phyloP scores from a whole-genome alignment of 1,284 basidiomycete species.

The Trichosporon sp. region DNA sequence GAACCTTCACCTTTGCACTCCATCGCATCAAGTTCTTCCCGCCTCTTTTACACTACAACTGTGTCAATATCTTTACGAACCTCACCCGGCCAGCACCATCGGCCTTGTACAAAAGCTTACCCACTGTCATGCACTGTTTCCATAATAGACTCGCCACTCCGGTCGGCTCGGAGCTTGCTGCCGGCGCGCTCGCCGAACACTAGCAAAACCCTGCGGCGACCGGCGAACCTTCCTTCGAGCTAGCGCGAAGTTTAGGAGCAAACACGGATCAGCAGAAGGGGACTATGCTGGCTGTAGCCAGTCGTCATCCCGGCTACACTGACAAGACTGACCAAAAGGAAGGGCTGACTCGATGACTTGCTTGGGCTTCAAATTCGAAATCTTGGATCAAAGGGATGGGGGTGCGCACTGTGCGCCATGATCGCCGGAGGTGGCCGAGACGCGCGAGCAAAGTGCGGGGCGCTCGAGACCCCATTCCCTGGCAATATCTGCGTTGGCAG shows the following conservation, averaged over 20 bases:
- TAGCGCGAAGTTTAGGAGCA: background rate
- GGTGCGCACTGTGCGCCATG: background rate
- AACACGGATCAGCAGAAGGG: background rate
- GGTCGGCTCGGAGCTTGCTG: constrained; percentile 9
- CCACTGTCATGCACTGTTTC: constrained; percentile 18
- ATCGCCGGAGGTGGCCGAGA: constrained; percentile 4
- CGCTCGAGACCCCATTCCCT: no score
- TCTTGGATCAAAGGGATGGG: background rate
- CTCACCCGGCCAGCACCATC: background rate
- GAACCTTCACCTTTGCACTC: background rate
- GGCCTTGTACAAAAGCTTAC: background rate
- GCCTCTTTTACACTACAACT: background rate
- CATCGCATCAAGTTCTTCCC: background rate
- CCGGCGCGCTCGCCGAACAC: background rate
- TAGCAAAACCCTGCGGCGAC: background rate
- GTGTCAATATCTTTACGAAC: constrained; percentile 11
- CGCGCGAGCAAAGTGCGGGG: background rate
- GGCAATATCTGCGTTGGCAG: background rate
- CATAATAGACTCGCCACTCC: constrained; percentile 3
- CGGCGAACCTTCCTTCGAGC: background rate
- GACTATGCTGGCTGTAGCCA: no score
- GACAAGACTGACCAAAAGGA: background rate
- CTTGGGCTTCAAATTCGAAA: background rate
- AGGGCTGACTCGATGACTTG: background rate
- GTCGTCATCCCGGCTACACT: background rate